These are phyloP conservation scores for Puccinia horiana DNA, from an alignment of 1,284 basidiomycete species.

Conservation along the genomic window DNA sequence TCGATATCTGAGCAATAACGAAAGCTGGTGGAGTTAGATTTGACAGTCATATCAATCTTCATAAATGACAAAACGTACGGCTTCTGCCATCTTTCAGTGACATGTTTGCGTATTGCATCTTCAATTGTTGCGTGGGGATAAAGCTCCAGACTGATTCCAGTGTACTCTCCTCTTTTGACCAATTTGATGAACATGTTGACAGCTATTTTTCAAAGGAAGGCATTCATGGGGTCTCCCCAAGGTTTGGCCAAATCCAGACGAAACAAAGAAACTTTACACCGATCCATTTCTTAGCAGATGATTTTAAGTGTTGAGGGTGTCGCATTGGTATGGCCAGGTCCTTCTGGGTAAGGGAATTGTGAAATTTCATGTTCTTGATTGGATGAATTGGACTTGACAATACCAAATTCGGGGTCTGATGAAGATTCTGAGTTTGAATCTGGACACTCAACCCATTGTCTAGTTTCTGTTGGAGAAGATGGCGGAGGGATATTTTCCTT, in stretches of 20 bases:
- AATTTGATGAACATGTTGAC: slow-evolving; percentile 2
- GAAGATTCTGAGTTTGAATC: background rate
- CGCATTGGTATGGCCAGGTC: slow-evolving; percentile 5
- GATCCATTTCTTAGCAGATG: slow-evolving; percentile 10
- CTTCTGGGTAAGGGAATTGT: slow-evolving; percentile 18
- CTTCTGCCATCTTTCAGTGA: background rate
- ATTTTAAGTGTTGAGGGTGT: background rate
- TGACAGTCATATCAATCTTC: background rate
- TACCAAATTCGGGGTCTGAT: background rate
- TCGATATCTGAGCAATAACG: background rate
- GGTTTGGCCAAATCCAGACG: background rate
- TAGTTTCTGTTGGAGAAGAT: background rate
- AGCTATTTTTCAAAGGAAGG: background rate
- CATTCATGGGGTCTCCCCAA: background rate
- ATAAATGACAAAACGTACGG: background rate
- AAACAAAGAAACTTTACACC: background rate
- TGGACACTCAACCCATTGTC: background rate
- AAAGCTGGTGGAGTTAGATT: background rate
- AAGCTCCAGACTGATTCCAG: background rate
- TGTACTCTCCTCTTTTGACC: slow-evolving; percentile 8
- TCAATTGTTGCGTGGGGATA: background rate
- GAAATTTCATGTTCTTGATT: background rate
- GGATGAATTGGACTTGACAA: background rate
- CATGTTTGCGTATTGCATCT: background rate
- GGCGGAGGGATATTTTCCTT: background rate